These are phyloP conservation scores for Cucurbita pepo DNA, from an alignment of 306 rosid genomes.

Conservation along the genomic window DNA sequence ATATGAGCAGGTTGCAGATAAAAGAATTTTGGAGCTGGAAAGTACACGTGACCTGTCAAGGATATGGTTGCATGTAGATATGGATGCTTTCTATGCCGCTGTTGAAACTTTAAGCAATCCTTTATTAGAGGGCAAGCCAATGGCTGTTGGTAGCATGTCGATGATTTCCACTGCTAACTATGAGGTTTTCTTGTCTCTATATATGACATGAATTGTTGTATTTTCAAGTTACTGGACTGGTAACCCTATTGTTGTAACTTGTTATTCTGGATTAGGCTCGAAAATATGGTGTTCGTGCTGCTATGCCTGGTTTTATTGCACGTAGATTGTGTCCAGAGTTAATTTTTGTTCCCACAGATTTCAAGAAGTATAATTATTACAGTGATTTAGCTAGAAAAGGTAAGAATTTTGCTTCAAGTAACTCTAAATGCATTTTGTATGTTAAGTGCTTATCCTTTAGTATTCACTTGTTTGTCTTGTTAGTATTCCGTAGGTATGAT, in stretches of 20 bases:
- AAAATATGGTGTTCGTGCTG: conserved; percentile 88
- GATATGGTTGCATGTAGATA: conserved; percentile 89
- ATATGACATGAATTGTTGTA: background rate
- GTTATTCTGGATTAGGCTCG: conserved; percentile 38
- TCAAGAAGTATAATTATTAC: conserved; percentile 59
- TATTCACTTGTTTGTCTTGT: conserved; percentile 4
- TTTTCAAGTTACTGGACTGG: background rate
- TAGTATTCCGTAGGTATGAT: conserved; percentile 72
- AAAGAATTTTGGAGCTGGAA: conserved; percentile 57
- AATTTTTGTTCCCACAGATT: conserved; percentile 66
- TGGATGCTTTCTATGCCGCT: conserved; percentile 98
- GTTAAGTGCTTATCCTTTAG: conserved; percentile 1
- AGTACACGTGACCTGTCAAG: conserved; percentile 61
- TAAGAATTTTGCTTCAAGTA: conserved; percentile 13
- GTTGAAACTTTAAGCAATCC: conserved; percentile 84
- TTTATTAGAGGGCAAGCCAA: conserved; percentile 50
- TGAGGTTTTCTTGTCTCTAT: conserved; percentile 38
- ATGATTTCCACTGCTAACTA: conserved; percentile 95
- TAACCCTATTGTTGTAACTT: background rate
- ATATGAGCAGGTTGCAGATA: conserved; percentile 43
- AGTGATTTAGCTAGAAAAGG: conserved; percentile 76
- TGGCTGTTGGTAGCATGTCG: conserved; percentile 87
- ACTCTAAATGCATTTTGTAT: background rate
- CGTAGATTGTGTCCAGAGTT: conserved; percentile 69
- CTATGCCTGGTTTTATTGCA: conserved; percentile 97